Evolutionary conservation across 306 rosid genomes (phyloP).

Genomic region (Ammopiptanthus mongolicus): DNA sequence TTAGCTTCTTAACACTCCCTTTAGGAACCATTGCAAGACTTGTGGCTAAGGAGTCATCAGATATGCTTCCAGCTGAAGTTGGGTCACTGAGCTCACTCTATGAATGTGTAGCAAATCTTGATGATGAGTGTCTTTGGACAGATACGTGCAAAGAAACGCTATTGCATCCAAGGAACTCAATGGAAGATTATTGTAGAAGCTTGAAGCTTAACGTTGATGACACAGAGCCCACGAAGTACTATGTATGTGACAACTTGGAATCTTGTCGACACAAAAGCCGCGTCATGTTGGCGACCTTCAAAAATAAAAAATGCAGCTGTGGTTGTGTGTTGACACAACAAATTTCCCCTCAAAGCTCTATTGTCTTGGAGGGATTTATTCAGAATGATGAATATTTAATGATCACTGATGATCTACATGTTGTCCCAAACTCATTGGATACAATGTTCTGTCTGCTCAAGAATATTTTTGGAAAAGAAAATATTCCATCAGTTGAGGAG

Average conservation of each 20-base stretch:
- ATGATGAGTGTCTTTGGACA: neutral
- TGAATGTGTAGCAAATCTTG: neutral
- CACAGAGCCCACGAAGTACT: neutral
- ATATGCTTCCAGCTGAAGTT: neutral
- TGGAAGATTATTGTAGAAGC: neutral
- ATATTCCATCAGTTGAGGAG: neutral
- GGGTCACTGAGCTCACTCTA: neutral
- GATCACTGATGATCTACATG: neutral
- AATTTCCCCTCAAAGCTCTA: neutral
- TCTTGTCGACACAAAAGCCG: neutral
- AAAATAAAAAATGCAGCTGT: neutral
- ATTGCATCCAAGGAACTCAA: neutral
- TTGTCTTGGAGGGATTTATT: neutral
- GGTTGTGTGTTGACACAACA: neutral
- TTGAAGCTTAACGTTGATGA: constrained; percentile 7
- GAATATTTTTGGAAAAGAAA: neutral
- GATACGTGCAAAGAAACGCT: neutral
- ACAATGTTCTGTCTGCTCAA: neutral
- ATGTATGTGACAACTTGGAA: neutral
- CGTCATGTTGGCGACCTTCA: neutral
- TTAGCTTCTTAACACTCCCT: constrained; percentile 15
- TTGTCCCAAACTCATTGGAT: neutral
- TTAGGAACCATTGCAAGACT: constrained; percentile 17
- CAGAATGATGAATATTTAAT: neutral
- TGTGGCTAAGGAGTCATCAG: neutral